phyloP scores from a whole-genome alignment of 805 yeast species.

The baker's yeast (Saccharomyces cerevisiae) region DNA sequence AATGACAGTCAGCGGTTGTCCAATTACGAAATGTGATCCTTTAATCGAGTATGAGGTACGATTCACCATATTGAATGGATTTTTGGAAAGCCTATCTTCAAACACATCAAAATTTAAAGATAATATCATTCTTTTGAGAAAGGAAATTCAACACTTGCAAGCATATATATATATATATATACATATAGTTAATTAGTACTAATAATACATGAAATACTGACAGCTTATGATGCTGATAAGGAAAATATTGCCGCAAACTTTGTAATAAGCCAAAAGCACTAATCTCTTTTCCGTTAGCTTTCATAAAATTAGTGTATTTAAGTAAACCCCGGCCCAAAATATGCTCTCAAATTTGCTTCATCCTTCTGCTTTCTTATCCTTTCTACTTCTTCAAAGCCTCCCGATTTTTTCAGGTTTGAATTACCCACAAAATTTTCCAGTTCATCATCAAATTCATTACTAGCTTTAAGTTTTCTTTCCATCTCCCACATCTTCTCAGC shows the following conservation, averaged over 20 bases:
- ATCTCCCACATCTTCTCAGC: slow-evolving; percentile 76
- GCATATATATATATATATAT: not conserved
- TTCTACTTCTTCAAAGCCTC: slow-evolving; percentile 86
- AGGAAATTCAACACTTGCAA: not conserved
- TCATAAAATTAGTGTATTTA: not conserved
- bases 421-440: slow-evolving; percentile 78
- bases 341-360: slow-evolving; percentile 55
- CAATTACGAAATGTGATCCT: not conserved
- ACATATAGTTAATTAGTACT: not conserved
- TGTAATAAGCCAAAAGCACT: not conserved
- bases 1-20: not conserved
- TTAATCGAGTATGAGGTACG: not conserved
- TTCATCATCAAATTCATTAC: slow-evolving; percentile 74
- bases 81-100: slow-evolving; percentile 6
- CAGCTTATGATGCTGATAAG: not conserved
- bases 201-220: not conserved
- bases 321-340: slow-evolving; percentile 26
- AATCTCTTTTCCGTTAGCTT: not conserved
- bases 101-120: slow-evolving; percentile 10
- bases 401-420: slow-evolving; percentile 65
- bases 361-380: slow-evolving; percentile 58
- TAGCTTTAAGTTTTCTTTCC: slow-evolving; percentile 49
- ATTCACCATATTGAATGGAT: slow-evolving; percentile 6
- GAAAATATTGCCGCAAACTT: not conserved
- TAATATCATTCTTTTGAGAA: slow-evolving; percentile 5